A percentile compares a stretch with the other conserved stretches of the same genome.
These are phyloP conservation scores for Arabis hirsuta DNA, from an alignment of 345 rosid genomes.

Conservation along the genomic window DNA sequence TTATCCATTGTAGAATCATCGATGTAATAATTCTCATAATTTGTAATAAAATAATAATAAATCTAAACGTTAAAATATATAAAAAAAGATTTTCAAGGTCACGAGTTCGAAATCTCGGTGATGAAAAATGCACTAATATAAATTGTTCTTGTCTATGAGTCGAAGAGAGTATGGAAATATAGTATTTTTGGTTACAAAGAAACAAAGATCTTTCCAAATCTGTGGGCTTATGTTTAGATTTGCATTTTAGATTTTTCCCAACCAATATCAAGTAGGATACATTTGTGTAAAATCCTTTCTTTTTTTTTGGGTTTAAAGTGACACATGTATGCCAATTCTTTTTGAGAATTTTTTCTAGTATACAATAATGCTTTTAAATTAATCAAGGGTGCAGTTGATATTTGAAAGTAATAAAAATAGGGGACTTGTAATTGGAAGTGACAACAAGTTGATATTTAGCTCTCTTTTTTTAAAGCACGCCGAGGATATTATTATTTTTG, in stretches of 20 bases:
- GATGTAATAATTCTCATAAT: too few relatives aligned
- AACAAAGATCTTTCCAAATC: not conserved
- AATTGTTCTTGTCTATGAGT: too few relatives aligned
- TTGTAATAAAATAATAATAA: too few relatives aligned
- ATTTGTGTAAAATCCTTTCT: too few relatives aligned
- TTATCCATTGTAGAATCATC: too few relatives aligned
- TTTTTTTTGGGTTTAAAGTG: not conserved
- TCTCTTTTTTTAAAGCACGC: conserved; percentile 30
- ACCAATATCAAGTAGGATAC: not conserved
- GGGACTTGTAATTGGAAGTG: conserved; percentile 21
- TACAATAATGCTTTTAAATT: not conserved
- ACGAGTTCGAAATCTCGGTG: too few relatives aligned
- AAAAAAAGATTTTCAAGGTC: too few relatives aligned
- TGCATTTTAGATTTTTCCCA: not conserved
- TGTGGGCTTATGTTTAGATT: not conserved
- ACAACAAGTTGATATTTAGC: conserved; percentile 16
- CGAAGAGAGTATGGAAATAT: too few relatives aligned
- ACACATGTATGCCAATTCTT: not conserved
- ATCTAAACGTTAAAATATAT: too few relatives aligned
- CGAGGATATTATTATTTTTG: conserved; percentile 11
- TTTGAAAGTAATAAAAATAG: not conserved
- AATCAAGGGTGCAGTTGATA: not conserved
- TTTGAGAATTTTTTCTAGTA: not conserved
- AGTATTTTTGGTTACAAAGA: too few relatives aligned
- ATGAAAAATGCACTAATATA: too few relatives aligned